Evolutionary conservation across 768 basidiomycete genomes (phyloP), one percentile per base, ranked within the genome.

Genomic region (Hygrocybe punicea): DNA sequence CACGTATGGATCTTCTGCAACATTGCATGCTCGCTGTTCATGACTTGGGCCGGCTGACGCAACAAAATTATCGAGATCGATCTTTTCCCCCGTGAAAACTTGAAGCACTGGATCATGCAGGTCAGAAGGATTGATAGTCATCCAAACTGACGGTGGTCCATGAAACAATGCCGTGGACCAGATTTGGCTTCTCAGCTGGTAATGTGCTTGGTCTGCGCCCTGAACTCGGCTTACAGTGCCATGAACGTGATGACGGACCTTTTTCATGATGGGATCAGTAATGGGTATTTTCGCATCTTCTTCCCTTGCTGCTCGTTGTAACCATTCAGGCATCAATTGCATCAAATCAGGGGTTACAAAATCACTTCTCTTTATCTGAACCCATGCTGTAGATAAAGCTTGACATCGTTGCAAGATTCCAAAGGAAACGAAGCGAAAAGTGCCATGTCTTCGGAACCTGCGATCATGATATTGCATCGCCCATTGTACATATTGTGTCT

Each of bases 61-160:
- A n/a, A 57, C 2, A 53, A 78, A 77, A 2, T 57, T 4, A 51
- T 80, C 73, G n/a, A 80, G 49, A 53, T 80, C 66, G 8, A 80
- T 76, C 0, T 72, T 55, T 48, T 65, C 68, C 0, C 76, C 76
- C 1, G 66, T 67, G 34, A 78, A 69, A 0, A 77, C 58, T 58
- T 77, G 76, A 0, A 70, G 71, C 23, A 79, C 69, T 0, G 78
- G 79, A 58, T 79, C 76, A 29, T 76, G 70, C 0, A 72, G 49
- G 58, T 80, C 76, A 0, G 57, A 49, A 1, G 73, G 76, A 58
- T 79, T 79, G 2, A n/a, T n/a, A n/a, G n/a, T n/a, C n/a, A n/a
- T n/a, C n/a, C n/a, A n/a, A n/a, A n/a, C n/a, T n/a, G n/a, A n/a
- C n/a, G n/a, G n/a, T n/a, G n/a, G n/a, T n/a, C n/a, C n/a, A n/a